These are phyloP conservation scores for Nemania bipapillata DNA, from an alignment of 2,329 filamentous ascomycete genomes.

Conservation along the genomic window DNA sequence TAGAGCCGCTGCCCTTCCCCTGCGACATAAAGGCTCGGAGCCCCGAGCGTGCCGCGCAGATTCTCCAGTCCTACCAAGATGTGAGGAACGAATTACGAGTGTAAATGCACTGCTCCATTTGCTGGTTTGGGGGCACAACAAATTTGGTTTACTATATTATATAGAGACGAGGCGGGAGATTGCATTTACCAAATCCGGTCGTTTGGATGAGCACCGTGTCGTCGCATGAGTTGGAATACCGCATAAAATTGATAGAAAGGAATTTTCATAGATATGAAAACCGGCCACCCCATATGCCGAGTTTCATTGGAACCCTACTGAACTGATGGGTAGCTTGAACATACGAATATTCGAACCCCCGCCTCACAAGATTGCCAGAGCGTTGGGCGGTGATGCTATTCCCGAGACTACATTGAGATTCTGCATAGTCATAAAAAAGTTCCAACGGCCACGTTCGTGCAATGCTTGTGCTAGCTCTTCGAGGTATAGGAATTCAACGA, in stretches of 20 bases:
- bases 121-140: neutral
- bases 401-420: slow-evolving; percentile 26
- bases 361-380: slow-evolving; percentile 24
- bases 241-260: slow-evolving; percentile 12
- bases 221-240: neutral
- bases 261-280: neutral
- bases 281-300: neutral
- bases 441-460: slow-evolving; percentile 18
- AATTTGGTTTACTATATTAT: neutral
- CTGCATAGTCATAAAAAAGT: slow-evolving; percentile 32
- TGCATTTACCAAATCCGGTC: slow-evolving; percentile 1
- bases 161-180: neutral
- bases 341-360: neutral
- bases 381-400: slow-evolving; percentile 28
- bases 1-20: slow-evolving; percentile 61
- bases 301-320: slow-evolving; percentile 3
- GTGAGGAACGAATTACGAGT: slow-evolving; percentile 51
- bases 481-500: slow-evolving; percentile 26
- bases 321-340: neutral
- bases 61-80: slow-evolving; percentile 54
- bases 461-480: slow-evolving; percentile 17
- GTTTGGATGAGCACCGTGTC: neutral
- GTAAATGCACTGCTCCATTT: neutral
- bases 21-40: slow-evolving; percentile 59
- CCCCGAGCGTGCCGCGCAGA: slow-evolving; percentile 52